Evolutionary conservation across 257 asterid genomes (phyloP).

Genomic region (Fraxinus cuspidata): DNA sequence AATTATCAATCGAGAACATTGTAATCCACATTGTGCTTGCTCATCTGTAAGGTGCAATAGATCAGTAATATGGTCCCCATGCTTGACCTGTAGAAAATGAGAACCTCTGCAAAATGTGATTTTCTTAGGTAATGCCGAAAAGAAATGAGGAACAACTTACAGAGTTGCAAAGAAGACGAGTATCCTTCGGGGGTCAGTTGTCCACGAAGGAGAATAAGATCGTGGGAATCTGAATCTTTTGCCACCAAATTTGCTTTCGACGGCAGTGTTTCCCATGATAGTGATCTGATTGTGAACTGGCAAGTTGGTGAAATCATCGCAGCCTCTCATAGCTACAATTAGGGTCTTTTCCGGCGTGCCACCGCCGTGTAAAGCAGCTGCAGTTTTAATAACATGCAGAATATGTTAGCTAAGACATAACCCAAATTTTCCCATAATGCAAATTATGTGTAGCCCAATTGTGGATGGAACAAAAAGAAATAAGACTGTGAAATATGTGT

Average conservation of each 20-base stretch:
- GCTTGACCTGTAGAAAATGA: conserved; percentile 25
- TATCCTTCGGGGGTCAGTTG: conserved; percentile 61
- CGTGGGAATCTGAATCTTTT: conserved; percentile 62
- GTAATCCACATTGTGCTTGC: conserved; percentile 14
- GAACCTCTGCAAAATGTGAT: too few species aligned
- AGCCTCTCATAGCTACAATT: conserved; percentile 45
- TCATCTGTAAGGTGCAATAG: conserved; percentile 22
- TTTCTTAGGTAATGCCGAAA: neutral
- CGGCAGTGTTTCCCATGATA: conserved; percentile 35
- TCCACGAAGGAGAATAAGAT: conserved; percentile 36
- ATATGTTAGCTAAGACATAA: neutral
- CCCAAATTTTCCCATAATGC: neutral
- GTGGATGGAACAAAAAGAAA: too few species aligned
- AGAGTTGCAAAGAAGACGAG: conserved; percentile 79
- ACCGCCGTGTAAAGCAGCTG: conserved; percentile 57
- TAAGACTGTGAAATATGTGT: too few species aligned
- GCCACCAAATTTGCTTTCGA: conserved; percentile 44
- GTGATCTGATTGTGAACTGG: conserved; percentile 76
- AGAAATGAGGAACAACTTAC: conserved; percentile 37
- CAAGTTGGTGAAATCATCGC: conserved; percentile 39
- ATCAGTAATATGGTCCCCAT: conserved; percentile 30
- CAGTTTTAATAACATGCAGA: conserved; percentile 25
- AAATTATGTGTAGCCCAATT: too few species aligned
- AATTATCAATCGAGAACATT: too few species aligned
- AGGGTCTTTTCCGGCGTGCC: conserved; percentile 72